Conservation (phyloP, 345 rosid species). For the Tarenaya hassleriana region DNA sequence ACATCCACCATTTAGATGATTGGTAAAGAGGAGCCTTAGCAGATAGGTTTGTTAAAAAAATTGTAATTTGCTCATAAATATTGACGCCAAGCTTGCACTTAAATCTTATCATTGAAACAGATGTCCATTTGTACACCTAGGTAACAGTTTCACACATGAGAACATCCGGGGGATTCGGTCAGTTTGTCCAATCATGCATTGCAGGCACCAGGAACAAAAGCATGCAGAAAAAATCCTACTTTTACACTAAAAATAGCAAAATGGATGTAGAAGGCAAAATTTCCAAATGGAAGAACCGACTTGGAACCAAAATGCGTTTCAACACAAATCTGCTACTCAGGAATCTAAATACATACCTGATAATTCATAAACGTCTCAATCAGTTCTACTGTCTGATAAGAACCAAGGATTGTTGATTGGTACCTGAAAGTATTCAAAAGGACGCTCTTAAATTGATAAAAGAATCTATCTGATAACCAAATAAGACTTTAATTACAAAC, state of each 20-base stretch:
- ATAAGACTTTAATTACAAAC: not conserved
- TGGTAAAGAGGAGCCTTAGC: too few relatives aligned
- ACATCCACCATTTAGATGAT: too few relatives aligned
- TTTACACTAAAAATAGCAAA: not conserved
- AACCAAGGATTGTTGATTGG: conserved; percentile 88
- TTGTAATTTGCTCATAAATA: not conserved
- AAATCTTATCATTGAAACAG: not conserved
- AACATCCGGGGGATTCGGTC: not conserved
- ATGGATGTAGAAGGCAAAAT: not conserved
- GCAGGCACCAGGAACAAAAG: not conserved
- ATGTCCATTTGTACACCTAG: not conserved
- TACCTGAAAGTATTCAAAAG: conserved; percentile 49
- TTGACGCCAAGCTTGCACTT: not conserved
- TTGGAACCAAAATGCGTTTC: conserved; percentile 2
- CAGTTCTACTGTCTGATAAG: conserved; percentile 86
- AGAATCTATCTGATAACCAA: not conserved
- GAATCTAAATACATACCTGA: conserved; percentile 50
- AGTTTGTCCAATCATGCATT: not conserved
- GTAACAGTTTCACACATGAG: not conserved
- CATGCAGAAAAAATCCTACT: not conserved
- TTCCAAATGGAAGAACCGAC: not conserved
- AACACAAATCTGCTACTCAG: not conserved
- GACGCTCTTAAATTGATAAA: not conserved
- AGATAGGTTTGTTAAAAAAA: too few relatives aligned
- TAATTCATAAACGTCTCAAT: conserved; percentile 99